A percentile compares a stretch with the other conserved stretches of the same genome.
These are phyloP conservation scores for Vaccinium macrocarpon DNA, from an alignment of 148 eudicot genomes.

Conservation along the genomic window DNA sequence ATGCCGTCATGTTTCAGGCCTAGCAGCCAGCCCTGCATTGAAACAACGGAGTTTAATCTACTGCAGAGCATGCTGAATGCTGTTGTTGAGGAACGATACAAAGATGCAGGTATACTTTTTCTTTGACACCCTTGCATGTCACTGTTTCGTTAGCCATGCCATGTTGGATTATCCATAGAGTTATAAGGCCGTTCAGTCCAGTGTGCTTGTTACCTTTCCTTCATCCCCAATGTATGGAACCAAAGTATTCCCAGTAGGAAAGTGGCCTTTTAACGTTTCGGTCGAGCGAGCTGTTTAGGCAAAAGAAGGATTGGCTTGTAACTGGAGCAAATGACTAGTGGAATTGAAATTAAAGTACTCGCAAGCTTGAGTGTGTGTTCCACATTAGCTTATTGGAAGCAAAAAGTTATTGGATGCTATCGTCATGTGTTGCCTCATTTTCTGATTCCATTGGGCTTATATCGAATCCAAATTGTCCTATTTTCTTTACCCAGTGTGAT, in stretches of 20 bases:
- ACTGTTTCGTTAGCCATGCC: not conserved
- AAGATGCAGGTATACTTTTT: conserved; percentile 70
- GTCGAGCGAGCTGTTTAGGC: not conserved
- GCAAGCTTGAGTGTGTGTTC: not conserved
- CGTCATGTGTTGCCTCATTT: not conserved
- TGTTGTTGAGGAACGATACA: conserved; percentile 79
- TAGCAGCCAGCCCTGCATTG: conserved; percentile 62
- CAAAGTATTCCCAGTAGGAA: not conserved
- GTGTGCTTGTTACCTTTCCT: not conserved
- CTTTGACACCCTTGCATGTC: not conserved
- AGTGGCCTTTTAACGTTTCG: not conserved
- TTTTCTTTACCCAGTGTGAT: not conserved
- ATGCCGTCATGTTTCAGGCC: conserved; percentile 49
- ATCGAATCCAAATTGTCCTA: not conserved
- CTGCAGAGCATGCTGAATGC: conserved; percentile 85
- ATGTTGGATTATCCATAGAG: not conserved
- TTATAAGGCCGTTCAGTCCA: not conserved
- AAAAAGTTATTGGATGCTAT: not conserved
- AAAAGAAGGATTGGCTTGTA: not conserved
- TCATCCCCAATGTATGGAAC: not conserved
- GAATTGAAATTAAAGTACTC: not conserved
- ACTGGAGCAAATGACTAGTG: not conserved
- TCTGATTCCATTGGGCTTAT: not conserved
- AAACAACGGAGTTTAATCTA: conserved; percentile 70
- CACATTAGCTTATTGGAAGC: not conserved